Evolutionary conservation across 164 flowering plant species (phyloP).

Genomic region (Annona cherimola): DNA sequence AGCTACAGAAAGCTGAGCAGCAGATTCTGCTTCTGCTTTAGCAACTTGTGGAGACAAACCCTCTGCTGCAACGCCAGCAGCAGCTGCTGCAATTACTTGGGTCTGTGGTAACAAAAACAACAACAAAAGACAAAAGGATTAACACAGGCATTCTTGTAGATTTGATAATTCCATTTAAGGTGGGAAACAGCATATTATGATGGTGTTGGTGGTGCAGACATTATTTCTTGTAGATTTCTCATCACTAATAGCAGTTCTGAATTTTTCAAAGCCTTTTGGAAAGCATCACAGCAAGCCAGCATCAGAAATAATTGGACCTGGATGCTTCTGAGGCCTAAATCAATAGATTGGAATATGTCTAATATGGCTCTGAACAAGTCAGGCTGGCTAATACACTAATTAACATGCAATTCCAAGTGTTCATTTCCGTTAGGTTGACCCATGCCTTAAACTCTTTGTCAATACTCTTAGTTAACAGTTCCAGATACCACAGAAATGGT

Average conservation of each 20-base stretch:
- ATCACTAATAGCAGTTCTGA: neutral
- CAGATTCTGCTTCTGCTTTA: constrained; percentile 86
- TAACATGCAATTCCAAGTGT: too few species aligned
- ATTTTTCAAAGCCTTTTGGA: neutral
- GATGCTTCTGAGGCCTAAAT: neutral
- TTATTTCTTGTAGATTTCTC: too few species aligned
- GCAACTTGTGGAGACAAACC: constrained; percentile 82
- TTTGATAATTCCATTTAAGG: neutral
- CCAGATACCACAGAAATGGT: too few species aligned
- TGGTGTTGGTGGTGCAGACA: neutral
- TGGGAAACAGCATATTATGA: too few species aligned
- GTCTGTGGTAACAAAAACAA: constrained; percentile 54
- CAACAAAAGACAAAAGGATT: constrained; percentile 8
- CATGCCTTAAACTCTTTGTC: too few species aligned
- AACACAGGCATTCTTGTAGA: constrained; percentile 27
- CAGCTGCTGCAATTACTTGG: constrained; percentile 98
- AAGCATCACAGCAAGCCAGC: constrained; percentile 2
- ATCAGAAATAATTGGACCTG: neutral
- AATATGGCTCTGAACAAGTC: too few species aligned
- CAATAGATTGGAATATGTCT: too few species aligned
- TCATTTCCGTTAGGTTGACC: too few species aligned
- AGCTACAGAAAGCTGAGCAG: constrained; percentile 96
- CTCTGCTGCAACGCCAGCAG: constrained; percentile 99
- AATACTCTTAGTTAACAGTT: too few species aligned
- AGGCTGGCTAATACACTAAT: too few species aligned